Evolutionary conservation across 768 basidiomycete genomes (phyloP).

Genomic region (Pisolithus albus): DNA sequence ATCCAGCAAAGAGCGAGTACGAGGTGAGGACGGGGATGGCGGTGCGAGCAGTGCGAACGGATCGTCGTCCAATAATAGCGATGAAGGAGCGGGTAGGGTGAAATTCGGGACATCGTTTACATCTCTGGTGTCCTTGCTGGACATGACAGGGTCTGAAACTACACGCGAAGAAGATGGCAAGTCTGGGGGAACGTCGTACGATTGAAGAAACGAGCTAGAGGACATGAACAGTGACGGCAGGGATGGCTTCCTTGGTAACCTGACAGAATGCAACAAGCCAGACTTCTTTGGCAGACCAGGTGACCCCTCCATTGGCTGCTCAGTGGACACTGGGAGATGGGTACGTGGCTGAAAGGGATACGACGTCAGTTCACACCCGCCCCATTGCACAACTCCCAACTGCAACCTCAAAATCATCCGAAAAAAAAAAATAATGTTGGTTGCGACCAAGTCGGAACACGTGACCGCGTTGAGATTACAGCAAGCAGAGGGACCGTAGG

Average conservation of each 20-base stretch:
- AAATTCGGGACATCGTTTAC: not conserved
- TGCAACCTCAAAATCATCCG: not conserved
- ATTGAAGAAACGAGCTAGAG: conserved; percentile 38
- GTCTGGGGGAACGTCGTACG: conserved; percentile 29
- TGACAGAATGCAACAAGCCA: conserved; percentile 11
- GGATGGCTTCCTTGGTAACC: conserved; percentile 46
- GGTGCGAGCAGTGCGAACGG: conserved; percentile 60
- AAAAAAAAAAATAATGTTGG: not conserved
- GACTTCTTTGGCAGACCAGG: conserved; percentile 2
- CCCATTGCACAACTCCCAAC: not conserved
- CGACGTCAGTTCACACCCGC: not conserved
- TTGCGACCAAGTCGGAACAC: conserved; percentile 1
- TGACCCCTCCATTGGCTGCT: conserved; percentile 3
- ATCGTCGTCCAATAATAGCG: conserved; percentile 55
- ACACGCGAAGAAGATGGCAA: conserved; percentile 19
- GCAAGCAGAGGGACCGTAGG: no score
- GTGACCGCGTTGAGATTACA: conserved; percentile 3
- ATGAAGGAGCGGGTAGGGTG: conserved; percentile 2
- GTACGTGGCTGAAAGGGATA: not conserved
- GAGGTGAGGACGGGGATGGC: conserved; percentile 12
- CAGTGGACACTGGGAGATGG: conserved; percentile 1
- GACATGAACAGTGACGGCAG: conserved; percentile 37
- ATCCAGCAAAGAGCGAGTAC: conserved; percentile 1
- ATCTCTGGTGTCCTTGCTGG: not conserved
- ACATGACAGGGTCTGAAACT: not conserved